Evolutionary conservation across 768 basidiomycete species (phyloP), one percentile per base, ranked within the genome.

Genomic region (Collybia sordida): DNA sequence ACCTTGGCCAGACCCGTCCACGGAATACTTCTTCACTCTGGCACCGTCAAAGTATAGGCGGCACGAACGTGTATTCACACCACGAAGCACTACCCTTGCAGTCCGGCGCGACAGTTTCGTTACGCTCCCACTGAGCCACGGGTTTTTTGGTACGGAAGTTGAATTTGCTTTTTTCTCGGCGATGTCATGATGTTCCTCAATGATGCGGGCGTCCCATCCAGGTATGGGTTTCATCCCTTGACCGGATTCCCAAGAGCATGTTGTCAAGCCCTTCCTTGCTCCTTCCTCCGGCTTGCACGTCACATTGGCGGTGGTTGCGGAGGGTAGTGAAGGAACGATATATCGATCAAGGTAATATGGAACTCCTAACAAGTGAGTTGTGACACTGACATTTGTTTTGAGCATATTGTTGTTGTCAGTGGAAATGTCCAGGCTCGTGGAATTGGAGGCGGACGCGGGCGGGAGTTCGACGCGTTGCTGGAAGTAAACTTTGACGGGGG

Each of bases 401-500:
- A 27, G 5, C 6, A 11, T 5, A 5, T 27, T 27, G 27, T 11
- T 27, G 27, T 27, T 59, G 12, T 24, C 50, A 41, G 64, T 58
- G 42, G 50, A 34, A 59, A 66, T 62, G 21, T 50, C 40, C 27
- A 27, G 27, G 65, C 67, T 9, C 66, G 66, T 15, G 66, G 34
- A 4, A 49, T 31, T 4, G 59, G 57, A 3, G 67, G 70, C 5
- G 31, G 31, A 4, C 25, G 25, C 3, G 9, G 31, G 31, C 11
- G 14, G 31, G 31, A 31, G 9, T 14, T 31, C 31, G 6, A 88
- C 69, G 1, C 61, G 71, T 61, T 91, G 89, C 42, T 75, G 74
- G 72, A 90, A 92, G 65, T 74, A 88, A 1, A 90, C 66, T 53
- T 88, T 90, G 60, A 90, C 67, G 0, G 87, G 88, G 4, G 77